Evolutionary conservation across 2,329 filamentous ascomycete species (phyloP).

Genomic region (Hawksworthiomyces lignivorus): DNA sequence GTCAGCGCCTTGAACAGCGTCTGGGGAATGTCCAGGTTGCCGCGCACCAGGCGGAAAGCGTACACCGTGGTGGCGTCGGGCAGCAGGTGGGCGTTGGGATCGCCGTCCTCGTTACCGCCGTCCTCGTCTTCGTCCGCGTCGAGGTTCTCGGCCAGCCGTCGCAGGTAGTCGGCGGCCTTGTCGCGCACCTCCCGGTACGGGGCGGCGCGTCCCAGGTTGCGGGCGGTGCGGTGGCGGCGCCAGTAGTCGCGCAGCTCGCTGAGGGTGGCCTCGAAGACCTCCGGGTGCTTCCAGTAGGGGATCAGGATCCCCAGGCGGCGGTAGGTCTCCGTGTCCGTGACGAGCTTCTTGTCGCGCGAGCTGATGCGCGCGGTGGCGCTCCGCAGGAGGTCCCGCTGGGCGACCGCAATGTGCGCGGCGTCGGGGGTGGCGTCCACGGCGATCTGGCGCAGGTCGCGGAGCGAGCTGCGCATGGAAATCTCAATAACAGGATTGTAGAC

Average conservation of each 20-base stretch:
- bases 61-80: constrained; percentile 4
- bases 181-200: constrained; percentile 6
- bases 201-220: constrained; percentile 2
- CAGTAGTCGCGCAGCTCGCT: constrained; percentile 8
- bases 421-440: constrained; percentile 5
- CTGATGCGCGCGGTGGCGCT: background rate
- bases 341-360: constrained; percentile 9
- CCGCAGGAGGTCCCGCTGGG: constrained; percentile 8
- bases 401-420: background rate
- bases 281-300: constrained; percentile 5
- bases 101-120: too few species aligned
- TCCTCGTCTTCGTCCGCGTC: background rate
- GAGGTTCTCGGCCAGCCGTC: background rate
- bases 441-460: constrained; percentile 5
- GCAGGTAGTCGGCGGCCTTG: constrained; percentile 6
- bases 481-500: constrained; percentile 3
- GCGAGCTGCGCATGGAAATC: background rate
- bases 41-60: constrained; percentile 14
- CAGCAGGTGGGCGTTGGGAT: background rate
- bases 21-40: constrained; percentile 11
- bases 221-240: constrained; percentile 5
- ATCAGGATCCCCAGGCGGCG: constrained; percentile 12
- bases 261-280: constrained; percentile 5
- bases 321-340: constrained; percentile 12
- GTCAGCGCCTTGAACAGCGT: constrained; percentile 12